A percentile compares a stretch with the other conserved stretches of the same genome.
Conservation (phyloP, 306 rosid species). For the Prunus dulcis region DNA sequence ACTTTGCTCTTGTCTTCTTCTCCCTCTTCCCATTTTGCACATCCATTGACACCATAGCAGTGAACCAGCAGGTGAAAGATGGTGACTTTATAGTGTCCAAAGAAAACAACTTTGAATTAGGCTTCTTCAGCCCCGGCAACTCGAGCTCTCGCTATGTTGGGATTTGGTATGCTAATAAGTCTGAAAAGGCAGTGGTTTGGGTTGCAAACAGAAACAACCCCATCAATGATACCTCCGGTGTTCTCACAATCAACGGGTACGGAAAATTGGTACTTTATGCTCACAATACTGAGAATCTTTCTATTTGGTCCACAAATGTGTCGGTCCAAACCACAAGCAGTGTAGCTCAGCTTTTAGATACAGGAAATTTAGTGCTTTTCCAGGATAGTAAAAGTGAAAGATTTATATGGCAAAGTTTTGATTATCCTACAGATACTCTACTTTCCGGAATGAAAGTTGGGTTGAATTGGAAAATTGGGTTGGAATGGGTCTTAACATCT, state of each 20-base stretch:
- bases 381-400: background rate
- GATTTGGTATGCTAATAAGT: conserved; percentile 32
- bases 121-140: conserved; percentile 45
- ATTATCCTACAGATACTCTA: conserved; percentile 29
- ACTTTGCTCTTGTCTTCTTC: background rate
- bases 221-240: conserved; percentile 24
- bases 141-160: conserved; percentile 34
- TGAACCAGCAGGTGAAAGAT: conserved; percentile 26
- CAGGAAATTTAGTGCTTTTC: conserved; percentile 18
- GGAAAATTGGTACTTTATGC: conserved; percentile 8
- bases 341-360: conserved; percentile 10
- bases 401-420: conserved; percentile 41
- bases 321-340: background rate
- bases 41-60: conserved; percentile 18
- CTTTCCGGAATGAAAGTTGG: conserved; percentile 29
- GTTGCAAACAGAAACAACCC: conserved; percentile 52
- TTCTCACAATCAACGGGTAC: conserved; percentile 1
- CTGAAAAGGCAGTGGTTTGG: conserved; percentile 45
- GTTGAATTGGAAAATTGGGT: background rate
- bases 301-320: conserved; percentile 15
- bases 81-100: conserved; percentile 40
- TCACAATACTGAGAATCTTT: background rate
- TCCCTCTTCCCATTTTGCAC: background rate
- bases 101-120: conserved; percentile 38
- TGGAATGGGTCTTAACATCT: conserved; percentile 1